Percentiles rank a stretch among this genome's conserved stretches.
phyloP scores from a whole-genome alignment of 495 filamentous ascomycete genomes.

The Pyrenula aspistea region DNA sequence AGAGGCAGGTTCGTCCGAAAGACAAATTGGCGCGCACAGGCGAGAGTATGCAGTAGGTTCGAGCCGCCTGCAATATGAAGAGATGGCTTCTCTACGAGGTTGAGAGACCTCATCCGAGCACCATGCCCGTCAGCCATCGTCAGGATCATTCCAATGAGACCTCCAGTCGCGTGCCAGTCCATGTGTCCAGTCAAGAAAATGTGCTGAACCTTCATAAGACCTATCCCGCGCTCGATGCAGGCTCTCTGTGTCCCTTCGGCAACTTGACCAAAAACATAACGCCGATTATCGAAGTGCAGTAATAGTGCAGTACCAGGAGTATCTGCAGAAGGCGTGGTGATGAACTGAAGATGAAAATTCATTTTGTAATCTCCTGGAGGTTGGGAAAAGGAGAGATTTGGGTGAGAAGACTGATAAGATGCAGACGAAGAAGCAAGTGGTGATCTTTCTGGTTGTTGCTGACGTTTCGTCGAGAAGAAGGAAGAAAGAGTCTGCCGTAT shows the following conservation, averaged over 20 bases:
- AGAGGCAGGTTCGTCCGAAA: constrained; percentile 74
- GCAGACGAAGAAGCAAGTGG: too few relatives aligned
- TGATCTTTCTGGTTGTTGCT: too few relatives aligned
- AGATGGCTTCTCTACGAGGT: constrained; percentile 9
- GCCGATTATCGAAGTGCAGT: constrained; percentile 64
- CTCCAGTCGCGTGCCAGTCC: constrained; percentile 66
- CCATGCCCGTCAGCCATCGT: constrained; percentile 57
- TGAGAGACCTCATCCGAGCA: background rate
- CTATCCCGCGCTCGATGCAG: constrained; percentile 48
- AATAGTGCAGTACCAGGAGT: constrained; percentile 68
- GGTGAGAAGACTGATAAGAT: too few relatives aligned
- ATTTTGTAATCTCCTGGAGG: constrained; percentile 25
- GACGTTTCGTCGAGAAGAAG: too few relatives aligned
- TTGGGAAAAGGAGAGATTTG: background rate
- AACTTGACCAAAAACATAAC: constrained; percentile 81
- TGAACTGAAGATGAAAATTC: constrained; percentile 57
- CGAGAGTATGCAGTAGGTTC: constrained; percentile 68
- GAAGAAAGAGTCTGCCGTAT: too few relatives aligned
- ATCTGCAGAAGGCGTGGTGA: constrained; percentile 80
- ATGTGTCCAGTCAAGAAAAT: constrained; percentile 71
- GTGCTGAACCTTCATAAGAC: constrained; percentile 49
- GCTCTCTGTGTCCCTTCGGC: constrained; percentile 80
- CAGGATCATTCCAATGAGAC: constrained; percentile 72
- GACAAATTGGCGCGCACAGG: constrained; percentile 76
- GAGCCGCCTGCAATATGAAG: constrained; percentile 65